Evolutionary conservation across 805 yeast species (phyloP), one percentile per base, ranked within the genome.

Genomic region (Candida pini): DNA sequence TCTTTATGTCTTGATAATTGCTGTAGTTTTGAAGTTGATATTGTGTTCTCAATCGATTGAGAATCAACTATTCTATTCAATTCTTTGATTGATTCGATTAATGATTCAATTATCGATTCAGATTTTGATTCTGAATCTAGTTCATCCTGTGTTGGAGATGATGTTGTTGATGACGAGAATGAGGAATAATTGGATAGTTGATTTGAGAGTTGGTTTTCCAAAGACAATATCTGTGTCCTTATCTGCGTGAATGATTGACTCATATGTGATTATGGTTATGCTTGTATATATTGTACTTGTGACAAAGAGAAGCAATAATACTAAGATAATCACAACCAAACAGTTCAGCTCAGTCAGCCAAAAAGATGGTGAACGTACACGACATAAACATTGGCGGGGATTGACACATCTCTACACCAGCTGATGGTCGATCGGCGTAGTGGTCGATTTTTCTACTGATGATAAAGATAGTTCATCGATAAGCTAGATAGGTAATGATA

Each of bases 1-100:
- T 87, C 96, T 47, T 73, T 76, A 56, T 87, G 96, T 41, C 97
- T 76, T 39, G 81, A 76, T 30, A 88, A 61, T 55, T 89, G 97
- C 49, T 83, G 90, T 28, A 78, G 58, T 55, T 83, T 83, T 0
- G 92, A 74, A 1, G 92, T 73, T 5, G 89, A 71, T 6, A 82
- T 69, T 12, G 68, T 59, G 19, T 73, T 64, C 5, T 40, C 43
- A 33, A 30, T 35, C 9, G 51, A 41, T 24, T 48, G 51, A 4
- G 54, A 61, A 30, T 83, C 85, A 14, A 76, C 62, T 9, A 77
- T 65, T 22, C 79, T 63, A 32, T 68, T 63, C 43, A 83, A 54
- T 22, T 68, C 63, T 22, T 62, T 66, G 6, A 85, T 57, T 3
- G 71, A 28, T 6, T 41, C 80, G 23, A 76, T 78, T 34, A 89